A percentile compares a stretch with the other conserved stretches of the same genome.
Evolutionary conservation across 176 grass and related monocot species (phyloP).

Genomic region (Juncus inflexus): DNA sequence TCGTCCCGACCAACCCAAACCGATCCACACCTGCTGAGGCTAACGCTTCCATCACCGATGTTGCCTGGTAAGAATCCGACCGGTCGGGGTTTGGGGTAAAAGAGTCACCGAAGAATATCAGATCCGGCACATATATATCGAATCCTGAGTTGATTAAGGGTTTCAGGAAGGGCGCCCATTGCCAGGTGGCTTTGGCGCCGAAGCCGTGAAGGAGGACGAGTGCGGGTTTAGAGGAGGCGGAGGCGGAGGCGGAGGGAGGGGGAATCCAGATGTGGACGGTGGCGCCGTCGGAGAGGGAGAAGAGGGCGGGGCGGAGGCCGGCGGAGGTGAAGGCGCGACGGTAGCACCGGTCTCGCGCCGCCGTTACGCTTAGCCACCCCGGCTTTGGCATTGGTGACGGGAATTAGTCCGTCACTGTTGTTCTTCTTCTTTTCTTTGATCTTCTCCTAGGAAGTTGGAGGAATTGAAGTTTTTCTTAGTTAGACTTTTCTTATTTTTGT

Average conservation of each 20-base stretch:
- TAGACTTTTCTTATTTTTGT: too few relatives aligned
- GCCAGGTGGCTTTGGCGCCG: conserved; percentile 76
- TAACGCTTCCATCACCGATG: conserved; percentile 33
- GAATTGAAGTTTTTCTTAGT: not conserved
- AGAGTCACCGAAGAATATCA: conserved; percentile 84
- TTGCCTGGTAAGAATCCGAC: conserved; percentile 47
- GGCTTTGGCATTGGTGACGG: conserved; percentile 11
- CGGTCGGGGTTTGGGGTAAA: conserved; percentile 44
- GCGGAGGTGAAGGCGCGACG: conserved; percentile 60
- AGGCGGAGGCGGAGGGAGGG: not conserved
- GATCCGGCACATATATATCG: conserved; percentile 79
- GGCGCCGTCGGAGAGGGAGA: conserved; percentile 51
- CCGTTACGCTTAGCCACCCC: conserved; percentile 50
- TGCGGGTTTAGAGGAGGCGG: conserved; percentile 19
- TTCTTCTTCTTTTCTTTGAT: not conserved
- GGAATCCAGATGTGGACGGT: conserved; percentile 67
- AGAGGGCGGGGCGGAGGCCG: conserved; percentile 47
- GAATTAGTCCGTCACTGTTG: not conserved
- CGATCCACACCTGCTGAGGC: conserved; percentile 30
- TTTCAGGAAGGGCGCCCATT: conserved; percentile 65
- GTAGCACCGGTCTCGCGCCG: conserved; percentile 62
- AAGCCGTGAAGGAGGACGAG: conserved; percentile 86
- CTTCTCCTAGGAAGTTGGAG: not conserved
- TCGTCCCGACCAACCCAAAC: conserved; percentile 59
- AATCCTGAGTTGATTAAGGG: conserved; percentile 70